Percentiles rank a stretch among this genome's conserved stretches.
These are phyloP conservation scores for Candida awuae DNA, from an alignment of 805 yeast genomes.

Conservation along the genomic window DNA sequence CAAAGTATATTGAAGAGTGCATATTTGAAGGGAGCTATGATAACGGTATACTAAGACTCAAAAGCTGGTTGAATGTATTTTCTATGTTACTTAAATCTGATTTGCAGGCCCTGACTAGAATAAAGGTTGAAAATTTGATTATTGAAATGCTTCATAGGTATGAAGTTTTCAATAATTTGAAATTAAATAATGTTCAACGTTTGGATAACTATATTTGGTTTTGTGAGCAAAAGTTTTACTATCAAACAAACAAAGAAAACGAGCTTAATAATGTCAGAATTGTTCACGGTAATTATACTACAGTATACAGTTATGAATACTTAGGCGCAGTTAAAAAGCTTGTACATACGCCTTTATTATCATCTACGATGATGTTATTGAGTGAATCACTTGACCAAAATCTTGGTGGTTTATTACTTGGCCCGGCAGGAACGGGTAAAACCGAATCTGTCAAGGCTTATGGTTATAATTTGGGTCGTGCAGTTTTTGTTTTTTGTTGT, in stretches of 20 bases:
- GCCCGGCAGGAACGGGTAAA: constrained; percentile 98
- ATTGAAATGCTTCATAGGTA: constrained; percentile 60
- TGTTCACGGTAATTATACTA: constrained; percentile 42
- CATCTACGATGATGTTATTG: constrained; percentile 57
- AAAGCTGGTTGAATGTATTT: constrained; percentile 12
- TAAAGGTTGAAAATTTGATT: constrained; percentile 50
- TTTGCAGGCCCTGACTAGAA: constrained; percentile 25
- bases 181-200: not conserved
- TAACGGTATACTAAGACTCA: not conserved
- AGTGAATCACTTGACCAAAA: constrained; percentile 64
- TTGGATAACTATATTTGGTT: constrained; percentile 36
- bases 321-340: constrained; percentile 65
- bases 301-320: constrained; percentile 74
- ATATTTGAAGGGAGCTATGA: not conserved
- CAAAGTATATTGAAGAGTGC: constrained; percentile 32
- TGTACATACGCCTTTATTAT: constrained; percentile 69
- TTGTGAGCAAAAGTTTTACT: constrained; percentile 44
- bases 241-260: constrained; percentile 22
- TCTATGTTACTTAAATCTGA: constrained; percentile 29
- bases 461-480: constrained; percentile 69
- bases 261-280: constrained; percentile 30
- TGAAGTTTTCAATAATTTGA: constrained; percentile 26
- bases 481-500: constrained; percentile 83
- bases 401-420: constrained; percentile 85
- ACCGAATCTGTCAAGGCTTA: constrained; percentile 85